Conservation (phyloP, 352 stramenopile species). For the Blastocystis sp. region DNA sequence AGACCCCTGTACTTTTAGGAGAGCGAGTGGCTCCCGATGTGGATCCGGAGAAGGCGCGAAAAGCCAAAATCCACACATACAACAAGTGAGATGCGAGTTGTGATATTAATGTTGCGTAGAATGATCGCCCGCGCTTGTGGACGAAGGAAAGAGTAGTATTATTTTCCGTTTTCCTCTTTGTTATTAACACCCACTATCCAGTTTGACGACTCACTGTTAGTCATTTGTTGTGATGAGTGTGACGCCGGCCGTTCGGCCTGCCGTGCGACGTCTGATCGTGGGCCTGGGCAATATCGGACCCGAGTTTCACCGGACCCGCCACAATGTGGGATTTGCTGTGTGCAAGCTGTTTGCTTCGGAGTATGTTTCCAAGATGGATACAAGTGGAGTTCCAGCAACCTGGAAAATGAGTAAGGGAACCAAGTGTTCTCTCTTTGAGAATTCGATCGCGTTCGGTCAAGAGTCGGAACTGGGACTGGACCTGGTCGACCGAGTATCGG, state of each 20-base stretch:
- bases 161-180: no score
- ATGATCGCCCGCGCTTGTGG: slow-evolving; percentile 35
- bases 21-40: slow-evolving; percentile 23
- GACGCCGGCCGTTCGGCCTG: neutral
- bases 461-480: slow-evolving; percentile 34
- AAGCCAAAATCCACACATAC: slow-evolving; percentile 26
- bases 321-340: slow-evolving; percentile 54
- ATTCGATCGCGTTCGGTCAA: slow-evolving; percentile 9
- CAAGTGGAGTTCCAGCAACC: neutral
- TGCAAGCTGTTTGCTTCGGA: slow-evolving; percentile 51
- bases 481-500: slow-evolving; percentile 30
- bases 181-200: no score
- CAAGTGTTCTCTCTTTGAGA: slow-evolving; percentile 15
- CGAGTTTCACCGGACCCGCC: slow-evolving; percentile 39
- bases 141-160: no score
- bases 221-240: slow-evolving; percentile 5
- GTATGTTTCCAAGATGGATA: slow-evolving; percentile 39
- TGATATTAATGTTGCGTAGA: neutral
- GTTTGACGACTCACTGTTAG: no score
- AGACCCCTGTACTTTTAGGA: slow-evolving; percentile 3
- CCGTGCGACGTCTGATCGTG: slow-evolving; percentile 20
- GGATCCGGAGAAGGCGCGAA: neutral
- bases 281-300: slow-evolving; percentile 37
- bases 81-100: neutral
- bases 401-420: slow-evolving; percentile 34